Evolutionary conservation across 2,329 filamentous ascomycete species (phyloP), one percentile per base, ranked within the genome.

Genomic region (Neonectria faginata): DNA sequence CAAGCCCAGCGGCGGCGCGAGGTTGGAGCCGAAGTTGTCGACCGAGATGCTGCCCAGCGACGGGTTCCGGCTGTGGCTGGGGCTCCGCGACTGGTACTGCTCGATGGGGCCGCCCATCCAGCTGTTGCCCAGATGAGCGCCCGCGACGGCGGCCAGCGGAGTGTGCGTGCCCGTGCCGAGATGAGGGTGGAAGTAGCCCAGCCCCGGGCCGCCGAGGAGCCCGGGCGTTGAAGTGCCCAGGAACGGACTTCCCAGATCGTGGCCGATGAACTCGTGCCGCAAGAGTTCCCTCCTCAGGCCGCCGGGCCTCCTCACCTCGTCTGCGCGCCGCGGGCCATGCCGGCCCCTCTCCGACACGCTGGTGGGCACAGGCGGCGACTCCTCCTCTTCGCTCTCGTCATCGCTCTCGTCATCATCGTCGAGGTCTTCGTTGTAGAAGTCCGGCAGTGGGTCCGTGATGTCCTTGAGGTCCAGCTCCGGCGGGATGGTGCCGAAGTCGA

Each of bases 381-480:
- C 65, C 18, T 73, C 70, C 6, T 79, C 74, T 16, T 81, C 79
- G n/a, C 79, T 79, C 2, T 77, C 77, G 3, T 76, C 78, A 3
- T 77, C 83, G 18, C 88, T 86, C 2, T 77, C 77, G 3, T 75
- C 79, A 2, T 75, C 79, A 2, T 77, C 83, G 12, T 89, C 86
- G 41, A 89, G 83, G 27, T 92, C 89, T 71, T 92, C 90, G 73
- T 97, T 96, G 82, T 99, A 99, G 76, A 99, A 99, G 74, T 99
- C 96, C 0, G 94, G 91, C 63, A 98, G 86, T 2, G 96, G 96
- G 77, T 99, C 94, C 72, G 95, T 97, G 66, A 99, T 94, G 78
- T 98, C 96, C 80, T 97, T 98, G 74, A 99, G 90, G 76, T 97
- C 93, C 45, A 99, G 87, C 71, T 92, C 88, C 2, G 96, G 96